Evolutionary conservation across 1,284 basidiomycete species (phyloP), one percentile per base, ranked within the genome.

Genomic region (Neonothopanus nambi): DNA sequence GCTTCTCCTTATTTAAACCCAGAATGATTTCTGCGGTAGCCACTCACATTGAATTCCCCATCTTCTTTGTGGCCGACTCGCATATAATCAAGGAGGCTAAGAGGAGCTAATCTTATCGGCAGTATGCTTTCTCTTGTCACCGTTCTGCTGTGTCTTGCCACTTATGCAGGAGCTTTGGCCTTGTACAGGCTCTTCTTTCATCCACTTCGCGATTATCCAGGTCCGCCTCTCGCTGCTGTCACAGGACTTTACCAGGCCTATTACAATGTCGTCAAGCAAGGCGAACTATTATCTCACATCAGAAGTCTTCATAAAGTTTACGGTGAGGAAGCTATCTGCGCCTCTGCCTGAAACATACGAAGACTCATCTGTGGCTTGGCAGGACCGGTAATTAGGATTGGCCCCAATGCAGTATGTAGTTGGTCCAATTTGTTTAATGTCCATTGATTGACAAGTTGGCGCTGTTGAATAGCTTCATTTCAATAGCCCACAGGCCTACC

Each of bases 311-410:
- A 54, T 38, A 20, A 41, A 24, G 7, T 23, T 18, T 37, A 54
- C 28, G 52, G 52, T 54, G 28, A 23, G 41, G 1, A 23, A 9
- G 38, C 23, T 41, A n/a, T n/a, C 11, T 43, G 28, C 5, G 13
- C 12, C n/a, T 13, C 11, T 24, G 11, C 2, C 9, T 41, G 12
- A 20, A 30, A 3, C 12, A 13, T 30, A 8, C 33, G 9, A n/a
- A 15, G 12, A 17, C 5, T 26, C 3, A n/a, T 28, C n/a, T 26
- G 6, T 17, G 13, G 6, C 24, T 51, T 5, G 21, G 12, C 17
- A 54, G 52, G 52, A 13, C 52, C 52, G 18, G 52, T 54, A 8
- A 26, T 54, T 17, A 15, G 52, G 42, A 38, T 54, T 20, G 52
- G 52, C 17, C 52, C 52, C n/a, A 54, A 54, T 33, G 48, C 26